Conservation (phyloP, 257 asterid genomes). For the Euphrasia confusa region DNA sequence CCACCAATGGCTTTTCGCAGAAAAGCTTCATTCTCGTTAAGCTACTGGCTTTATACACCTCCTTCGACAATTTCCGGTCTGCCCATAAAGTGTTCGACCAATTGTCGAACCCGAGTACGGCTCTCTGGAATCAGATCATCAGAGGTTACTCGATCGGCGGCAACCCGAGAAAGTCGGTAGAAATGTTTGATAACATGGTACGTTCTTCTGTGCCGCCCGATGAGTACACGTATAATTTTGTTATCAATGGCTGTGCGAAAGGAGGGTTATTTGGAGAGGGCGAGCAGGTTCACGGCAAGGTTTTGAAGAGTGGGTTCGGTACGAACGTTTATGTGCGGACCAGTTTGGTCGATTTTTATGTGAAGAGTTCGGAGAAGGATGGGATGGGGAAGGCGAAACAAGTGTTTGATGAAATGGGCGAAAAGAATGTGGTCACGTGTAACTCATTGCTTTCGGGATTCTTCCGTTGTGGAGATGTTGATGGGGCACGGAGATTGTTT, state of each 20-base stretch:
- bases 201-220: conserved; percentile 46
- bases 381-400: conserved; percentile 37
- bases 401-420: conserved; percentile 66
- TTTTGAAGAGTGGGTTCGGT: conserved; percentile 48
- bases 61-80: conserved; percentile 32
- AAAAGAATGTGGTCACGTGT: conserved; percentile 66
- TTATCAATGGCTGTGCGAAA: conserved; percentile 48
- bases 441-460: conserved; percentile 64
- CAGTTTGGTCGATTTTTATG: conserved; percentile 66
- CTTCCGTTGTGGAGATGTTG: conserved; percentile 42
- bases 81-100: conserved; percentile 53
- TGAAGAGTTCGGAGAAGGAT: conserved; percentile 37
- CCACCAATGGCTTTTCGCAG: conserved; percentile 45
- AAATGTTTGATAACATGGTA: conserved; percentile 40
- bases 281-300: conserved; percentile 59
- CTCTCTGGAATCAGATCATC: conserved; percentile 70
- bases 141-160: conserved; percentile 36
- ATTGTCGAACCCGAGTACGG: conserved; percentile 45
- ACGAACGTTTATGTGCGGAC: conserved; percentile 54
- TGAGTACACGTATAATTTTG: conserved; percentile 55
- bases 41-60: conserved; percentile 40
- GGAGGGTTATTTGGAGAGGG: conserved; percentile 54
- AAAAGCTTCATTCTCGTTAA: conserved; percentile 64
- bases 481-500: conserved; percentile 41
- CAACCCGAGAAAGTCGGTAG: conserved; percentile 33